A percentile compares a stretch with the other conserved stretches of the same genome.
phyloP scores from a whole-genome alignment of 805 yeast genomes.

The Wickerhamomyces alni region DNA sequence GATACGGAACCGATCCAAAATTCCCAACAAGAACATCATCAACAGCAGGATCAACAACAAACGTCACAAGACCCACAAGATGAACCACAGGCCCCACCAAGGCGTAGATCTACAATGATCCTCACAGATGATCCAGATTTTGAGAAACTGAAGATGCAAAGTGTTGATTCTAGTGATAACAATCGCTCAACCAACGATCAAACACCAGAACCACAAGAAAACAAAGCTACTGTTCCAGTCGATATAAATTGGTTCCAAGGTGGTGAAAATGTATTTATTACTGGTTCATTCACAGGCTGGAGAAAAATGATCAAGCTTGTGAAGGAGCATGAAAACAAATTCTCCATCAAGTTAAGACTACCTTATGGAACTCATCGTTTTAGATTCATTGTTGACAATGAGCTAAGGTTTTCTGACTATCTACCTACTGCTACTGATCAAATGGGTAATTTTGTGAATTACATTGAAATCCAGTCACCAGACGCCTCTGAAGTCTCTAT shows the following conservation, averaged over 20 bases:
- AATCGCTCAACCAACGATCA: slow-evolving; percentile 1
- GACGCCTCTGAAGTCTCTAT: slow-evolving; percentile 31
- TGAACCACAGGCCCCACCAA: slow-evolving; percentile 15
- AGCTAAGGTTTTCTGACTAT: slow-evolving; percentile 78
- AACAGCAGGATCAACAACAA: background rate
- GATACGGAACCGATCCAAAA: slow-evolving; percentile 8
- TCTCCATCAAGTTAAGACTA: slow-evolving; percentile 64
- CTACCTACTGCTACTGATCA: slow-evolving; percentile 97
- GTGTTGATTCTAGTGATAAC: background rate
- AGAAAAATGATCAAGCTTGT: slow-evolving; percentile 90
- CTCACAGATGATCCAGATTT: slow-evolving; percentile 62
- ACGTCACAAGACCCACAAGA: background rate
- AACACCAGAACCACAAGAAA: slow-evolving; percentile 1
- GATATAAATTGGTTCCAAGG: slow-evolving; percentile 93
- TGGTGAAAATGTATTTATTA: slow-evolving; percentile 91
- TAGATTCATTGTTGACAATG: slow-evolving; percentile 91
- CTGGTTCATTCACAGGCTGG: slow-evolving; percentile 98
- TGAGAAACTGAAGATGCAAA: slow-evolving; percentile 39
- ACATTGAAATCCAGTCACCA: slow-evolving; percentile 59
- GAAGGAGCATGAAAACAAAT: slow-evolving; percentile 44
- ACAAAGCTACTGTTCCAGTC: slow-evolving; percentile 32
- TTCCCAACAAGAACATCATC: background rate
- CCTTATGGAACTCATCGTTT: slow-evolving; percentile 93
- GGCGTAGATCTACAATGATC: slow-evolving; percentile 67
- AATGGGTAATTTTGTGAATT: slow-evolving; percentile 92